Percentiles rank a stretch among this genome's conserved stretches.
Evolutionary conservation across 768 basidiomycete species (phyloP).

Genomic region (Pisolithus microcarpus): DNA sequence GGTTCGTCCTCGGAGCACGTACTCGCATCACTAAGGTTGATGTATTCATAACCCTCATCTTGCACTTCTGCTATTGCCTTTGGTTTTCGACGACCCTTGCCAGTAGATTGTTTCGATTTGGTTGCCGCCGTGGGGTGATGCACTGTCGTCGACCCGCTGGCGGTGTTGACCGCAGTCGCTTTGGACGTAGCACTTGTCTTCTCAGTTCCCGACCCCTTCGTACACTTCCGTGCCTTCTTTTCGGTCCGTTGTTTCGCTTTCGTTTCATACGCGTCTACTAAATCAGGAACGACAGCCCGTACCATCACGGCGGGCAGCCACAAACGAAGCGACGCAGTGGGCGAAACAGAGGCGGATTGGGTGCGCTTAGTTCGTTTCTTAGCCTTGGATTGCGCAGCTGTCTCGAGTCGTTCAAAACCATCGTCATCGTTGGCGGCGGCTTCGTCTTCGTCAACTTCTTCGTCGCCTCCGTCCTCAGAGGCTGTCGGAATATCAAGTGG

Average conservation of each 20-base stretch:
- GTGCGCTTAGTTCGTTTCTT: conserved; percentile 31
- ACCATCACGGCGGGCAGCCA: conserved; percentile 87
- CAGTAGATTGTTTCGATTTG: conserved; percentile 5
- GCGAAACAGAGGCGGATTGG: conserved; percentile 38
- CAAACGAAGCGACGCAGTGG: conserved; percentile 50
- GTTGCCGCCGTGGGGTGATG: background rate
- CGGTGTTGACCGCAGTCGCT: background rate
- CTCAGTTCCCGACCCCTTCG: background rate
- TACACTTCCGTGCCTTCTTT: conserved; percentile 16
- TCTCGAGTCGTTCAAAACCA: conserved; percentile 17
- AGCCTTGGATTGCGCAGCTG: conserved; percentile 15
- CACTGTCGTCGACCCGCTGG: background rate
- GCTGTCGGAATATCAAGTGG: conserved; percentile 33
- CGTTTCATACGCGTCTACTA: conserved; percentile 58
- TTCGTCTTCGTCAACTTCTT: conserved; percentile 40
- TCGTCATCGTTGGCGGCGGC: conserved; percentile 11
- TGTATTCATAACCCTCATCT: conserved; percentile 20
- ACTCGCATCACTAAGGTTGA: conserved; percentile 21
- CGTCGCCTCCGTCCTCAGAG: conserved; percentile 40
- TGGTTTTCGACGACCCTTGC: conserved; percentile 13
- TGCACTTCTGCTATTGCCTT: conserved; percentile 20
- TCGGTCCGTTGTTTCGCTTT: conserved; percentile 46
- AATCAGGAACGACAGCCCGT: conserved; percentile 51
- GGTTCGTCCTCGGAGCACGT: conserved; percentile 8
- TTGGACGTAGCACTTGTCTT: background rate